phyloP scores from a whole-genome alignment of 2,329 filamentous ascomycete genomes.

The Atkinsonella hypoxylon region DNA sequence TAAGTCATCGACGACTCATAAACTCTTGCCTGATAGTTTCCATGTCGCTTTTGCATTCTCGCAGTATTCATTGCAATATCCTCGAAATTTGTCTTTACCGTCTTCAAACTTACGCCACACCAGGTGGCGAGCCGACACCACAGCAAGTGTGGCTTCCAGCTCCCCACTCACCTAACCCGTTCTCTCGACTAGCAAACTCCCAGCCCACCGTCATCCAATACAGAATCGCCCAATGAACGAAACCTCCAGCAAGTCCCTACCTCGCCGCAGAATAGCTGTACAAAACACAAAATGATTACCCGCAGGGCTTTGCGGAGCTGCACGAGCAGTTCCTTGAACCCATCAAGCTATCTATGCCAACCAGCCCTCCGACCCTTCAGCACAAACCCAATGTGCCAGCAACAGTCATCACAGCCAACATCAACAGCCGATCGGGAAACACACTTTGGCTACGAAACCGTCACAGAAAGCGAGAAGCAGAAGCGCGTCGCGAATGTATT shows the following conservation, averaged over 20 bases:
- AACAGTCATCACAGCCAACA: constrained; percentile 11
- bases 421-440: constrained; percentile 47
- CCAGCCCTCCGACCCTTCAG: constrained; percentile 16
- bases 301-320: constrained; percentile 19
- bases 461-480: constrained; percentile 67
- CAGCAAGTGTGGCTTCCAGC: background rate
- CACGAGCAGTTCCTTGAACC: constrained; percentile 13
- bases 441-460: constrained; percentile 83
- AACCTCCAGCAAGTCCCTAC: background rate
- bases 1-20: background rate
- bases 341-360: constrained; percentile 8
- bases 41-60: too few relatives aligned
- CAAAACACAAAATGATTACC: constrained; percentile 14
- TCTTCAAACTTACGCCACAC: background rate
- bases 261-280: background rate
- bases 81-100: too few relatives aligned
- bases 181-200: background rate
- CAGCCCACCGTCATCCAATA: background rate
- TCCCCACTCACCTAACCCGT: background rate
- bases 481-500: constrained; percentile 73
- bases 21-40: too few relatives aligned
- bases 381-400: constrained; percentile 15
- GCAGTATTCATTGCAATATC: too few relatives aligned
- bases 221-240: background rate
- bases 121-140: background rate